phyloP scores from a whole-genome alignment of 2,329 filamentous ascomycete species.

The Plenodomus tracheiphilus region DNA sequence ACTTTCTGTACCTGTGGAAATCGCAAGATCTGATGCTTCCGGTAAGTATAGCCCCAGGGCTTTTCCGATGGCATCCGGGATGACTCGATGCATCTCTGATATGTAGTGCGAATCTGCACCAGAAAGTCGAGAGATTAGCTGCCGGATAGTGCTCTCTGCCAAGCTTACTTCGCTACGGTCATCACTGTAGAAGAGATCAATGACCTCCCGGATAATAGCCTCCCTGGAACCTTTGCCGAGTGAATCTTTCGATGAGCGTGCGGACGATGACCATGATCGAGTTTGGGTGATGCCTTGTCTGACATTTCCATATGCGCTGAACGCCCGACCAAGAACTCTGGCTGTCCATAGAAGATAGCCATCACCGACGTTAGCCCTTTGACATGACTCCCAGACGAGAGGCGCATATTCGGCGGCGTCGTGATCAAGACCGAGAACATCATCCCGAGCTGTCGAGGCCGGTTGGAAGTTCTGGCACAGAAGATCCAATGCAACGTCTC shows the following conservation, averaged over 20 bases:
- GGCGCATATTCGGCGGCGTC: conserved; percentile 65
- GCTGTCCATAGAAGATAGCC: conserved; percentile 85
- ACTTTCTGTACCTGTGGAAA: conserved; percentile 7
- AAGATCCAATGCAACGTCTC: conserved; percentile 69
- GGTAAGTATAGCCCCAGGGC: conserved; percentile 31
- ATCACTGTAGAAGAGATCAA: conserved; percentile 44
- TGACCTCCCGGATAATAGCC: conserved; percentile 43
- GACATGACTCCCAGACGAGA: conserved; percentile 76
- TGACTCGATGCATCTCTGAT: conserved; percentile 32
- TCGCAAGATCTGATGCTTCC: conserved; percentile 6
- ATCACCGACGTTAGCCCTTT: conserved; percentile 63
- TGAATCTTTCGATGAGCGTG: conserved; percentile 21
- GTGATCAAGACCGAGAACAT: conserved; percentile 70
- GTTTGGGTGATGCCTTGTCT: conserved; percentile 43
- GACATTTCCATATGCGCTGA: conserved; percentile 65
- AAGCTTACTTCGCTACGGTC: conserved; percentile 48
- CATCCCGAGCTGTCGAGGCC: conserved; percentile 60
- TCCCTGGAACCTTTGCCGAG: conserved; percentile 34
- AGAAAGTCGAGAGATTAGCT: conserved; percentile 33
- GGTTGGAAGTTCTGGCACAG: conserved; percentile 75
- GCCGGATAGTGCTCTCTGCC: conserved; percentile 47
- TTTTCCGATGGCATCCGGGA: conserved; percentile 34
- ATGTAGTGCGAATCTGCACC: conserved; percentile 25
- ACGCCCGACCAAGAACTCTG: conserved; percentile 80
- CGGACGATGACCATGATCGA: conserved; percentile 30